Conservation (phyloP, 1,139 yeast genomes). For the Sugiyamaella sp. region DNA sequence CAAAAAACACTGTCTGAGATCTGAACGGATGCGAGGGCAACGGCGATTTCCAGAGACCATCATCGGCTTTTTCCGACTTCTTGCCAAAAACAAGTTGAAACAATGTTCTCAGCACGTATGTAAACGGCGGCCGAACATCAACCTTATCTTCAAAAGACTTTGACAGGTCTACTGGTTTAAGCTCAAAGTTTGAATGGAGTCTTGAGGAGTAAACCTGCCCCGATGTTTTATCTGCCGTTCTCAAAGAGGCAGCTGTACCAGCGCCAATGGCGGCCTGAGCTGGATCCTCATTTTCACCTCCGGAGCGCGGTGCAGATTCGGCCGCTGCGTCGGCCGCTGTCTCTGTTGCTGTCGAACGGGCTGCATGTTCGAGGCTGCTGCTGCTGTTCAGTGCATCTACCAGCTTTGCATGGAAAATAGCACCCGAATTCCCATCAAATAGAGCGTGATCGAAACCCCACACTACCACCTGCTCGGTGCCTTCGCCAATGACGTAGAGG, state of each 20-base stretch:
- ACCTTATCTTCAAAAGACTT: constrained; percentile 24
- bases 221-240: not conserved
- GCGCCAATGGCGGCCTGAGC: not conserved
- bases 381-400: constrained; percentile 20
- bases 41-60: constrained; percentile 19
- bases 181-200: not conserved
- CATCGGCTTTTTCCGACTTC: not conserved
- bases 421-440: constrained; percentile 34
- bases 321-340: not conserved
- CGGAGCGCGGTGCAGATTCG: not conserved
- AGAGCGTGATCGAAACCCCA: constrained; percentile 33
- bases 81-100: constrained; percentile 8
- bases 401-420: constrained; percentile 29
- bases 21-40: constrained; percentile 21
- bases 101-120: constrained; percentile 1
- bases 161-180: constrained; percentile 12
- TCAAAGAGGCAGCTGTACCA: not conserved
- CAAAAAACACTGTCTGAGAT: constrained; percentile 24
- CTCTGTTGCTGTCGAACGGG: not conserved
- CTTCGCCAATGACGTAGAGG: constrained; percentile 24
- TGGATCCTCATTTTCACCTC: not conserved
- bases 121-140: constrained; percentile 26
- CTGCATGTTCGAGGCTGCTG: not conserved
- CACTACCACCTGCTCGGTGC: constrained; percentile 20
- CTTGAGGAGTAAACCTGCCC: not conserved